Evolutionary conservation across 768 basidiomycete genomes (phyloP).

Genomic region (Tulasnella sp.): DNA sequence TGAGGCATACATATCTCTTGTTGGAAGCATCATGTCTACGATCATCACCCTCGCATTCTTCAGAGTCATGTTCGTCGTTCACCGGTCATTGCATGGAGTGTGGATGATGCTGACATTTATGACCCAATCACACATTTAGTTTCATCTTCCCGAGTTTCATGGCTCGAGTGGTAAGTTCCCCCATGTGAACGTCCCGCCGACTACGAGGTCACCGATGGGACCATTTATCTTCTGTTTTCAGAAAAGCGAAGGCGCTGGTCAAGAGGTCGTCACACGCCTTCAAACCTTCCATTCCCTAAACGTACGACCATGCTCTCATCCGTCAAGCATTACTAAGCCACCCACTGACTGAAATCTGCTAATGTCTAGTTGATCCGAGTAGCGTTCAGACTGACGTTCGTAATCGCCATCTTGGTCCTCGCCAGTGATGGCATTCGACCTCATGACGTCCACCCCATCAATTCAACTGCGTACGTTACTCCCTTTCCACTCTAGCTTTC

Average conservation of each 20-base stretch:
- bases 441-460: constrained; percentile 13
- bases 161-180: constrained; percentile 39
- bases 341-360: background rate
- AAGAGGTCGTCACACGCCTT: constrained; percentile 62
- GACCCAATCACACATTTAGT: background rate
- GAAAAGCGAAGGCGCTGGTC: constrained; percentile 57
- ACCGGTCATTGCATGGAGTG: background rate
- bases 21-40: constrained; percentile 47
- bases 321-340: background rate
- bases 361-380: constrained; percentile 54
- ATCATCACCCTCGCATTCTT: constrained; percentile 59
- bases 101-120: background rate
- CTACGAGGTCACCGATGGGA: background rate
- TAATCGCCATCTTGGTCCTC: constrained; percentile 51
- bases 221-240: background rate
- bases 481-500: background rate
- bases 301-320: constrained; percentile 35
- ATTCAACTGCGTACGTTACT: constrained; percentile 13
- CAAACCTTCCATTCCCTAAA: constrained; percentile 70
- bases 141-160: constrained; percentile 62
- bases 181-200: background rate
- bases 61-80: constrained; percentile 36
- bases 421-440: constrained; percentile 53
- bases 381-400: constrained; percentile 63
- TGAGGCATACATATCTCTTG: constrained; percentile 64